phyloP scores from a whole-genome alignment of 164 flowering plant genomes.

The Berberis vulgaris region DNA sequence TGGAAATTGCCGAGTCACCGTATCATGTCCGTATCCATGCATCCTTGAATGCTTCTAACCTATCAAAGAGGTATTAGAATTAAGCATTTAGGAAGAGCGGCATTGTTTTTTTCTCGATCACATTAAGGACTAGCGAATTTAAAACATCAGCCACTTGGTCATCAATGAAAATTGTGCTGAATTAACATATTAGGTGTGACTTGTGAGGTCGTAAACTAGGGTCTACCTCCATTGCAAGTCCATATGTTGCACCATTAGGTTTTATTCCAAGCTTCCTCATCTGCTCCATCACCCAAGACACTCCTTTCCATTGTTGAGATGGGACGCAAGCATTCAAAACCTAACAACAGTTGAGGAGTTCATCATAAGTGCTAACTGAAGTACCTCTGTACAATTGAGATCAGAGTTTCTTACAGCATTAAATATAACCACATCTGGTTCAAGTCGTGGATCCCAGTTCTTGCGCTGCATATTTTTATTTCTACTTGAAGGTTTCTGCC shows the following conservation, averaged over 20 bases:
- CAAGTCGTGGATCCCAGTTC: slow-evolving; percentile 81
- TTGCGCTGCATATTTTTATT: slow-evolving; percentile 34
- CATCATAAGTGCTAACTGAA: neutral
- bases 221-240: slow-evolving; percentile 97
- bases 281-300: slow-evolving; percentile 83
- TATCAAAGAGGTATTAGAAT: too few species aligned
- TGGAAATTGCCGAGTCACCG: too few species aligned
- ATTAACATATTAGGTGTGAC: neutral
- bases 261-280: slow-evolving; percentile 59
- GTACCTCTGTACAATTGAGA: slow-evolving; percentile 1
- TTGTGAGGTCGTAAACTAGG: slow-evolving; percentile 1
- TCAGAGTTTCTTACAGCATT: slow-evolving; percentile 71
- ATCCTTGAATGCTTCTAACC: too few species aligned
- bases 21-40: too few species aligned
- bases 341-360: slow-evolving; percentile 22
- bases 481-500: slow-evolving; percentile 50
- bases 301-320: slow-evolving; percentile 79
- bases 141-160: too few species aligned
- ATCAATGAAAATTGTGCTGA: neutral
- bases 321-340: slow-evolving; percentile 88
- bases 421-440: slow-evolving; percentile 81
- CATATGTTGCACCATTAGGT: slow-evolving; percentile 88
- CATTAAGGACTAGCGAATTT: too few species aligned
- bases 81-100: too few species aligned
- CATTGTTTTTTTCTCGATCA: too few species aligned